Percentiles rank a stretch among this genome's conserved stretches.
Conservation (phyloP, 2,329 filamentous ascomycete genomes). For the Fusarium sp. region DNA sequence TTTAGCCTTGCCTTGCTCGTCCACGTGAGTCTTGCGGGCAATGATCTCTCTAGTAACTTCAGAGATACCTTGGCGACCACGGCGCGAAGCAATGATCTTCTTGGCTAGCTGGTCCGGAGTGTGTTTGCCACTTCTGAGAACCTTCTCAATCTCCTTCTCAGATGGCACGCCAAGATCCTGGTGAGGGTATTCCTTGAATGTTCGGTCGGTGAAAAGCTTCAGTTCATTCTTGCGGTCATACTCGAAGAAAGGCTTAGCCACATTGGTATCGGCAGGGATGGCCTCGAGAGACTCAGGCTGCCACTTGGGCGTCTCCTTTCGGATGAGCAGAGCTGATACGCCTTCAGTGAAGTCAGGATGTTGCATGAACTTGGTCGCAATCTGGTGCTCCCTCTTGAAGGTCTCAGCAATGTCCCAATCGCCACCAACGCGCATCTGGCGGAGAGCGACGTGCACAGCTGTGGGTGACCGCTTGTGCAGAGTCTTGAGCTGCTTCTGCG, state of each 20-base stretch:
- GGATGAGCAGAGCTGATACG: conserved; percentile 84
- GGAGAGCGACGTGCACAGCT: conserved; percentile 85
- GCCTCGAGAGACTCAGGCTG: conserved; percentile 80
- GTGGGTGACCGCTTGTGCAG: conserved; percentile 87
- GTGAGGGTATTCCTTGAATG: conserved; percentile 84
- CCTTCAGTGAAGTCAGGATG: conserved; percentile 94
- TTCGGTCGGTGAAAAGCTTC: conserved; percentile 71
- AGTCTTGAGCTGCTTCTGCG: conserved; percentile 80
- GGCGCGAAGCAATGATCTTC: conserved; percentile 72
- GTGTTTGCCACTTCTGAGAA: conserved; percentile 59
- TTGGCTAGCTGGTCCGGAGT: conserved; percentile 73
- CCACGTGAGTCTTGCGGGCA: conserved; percentile 70
- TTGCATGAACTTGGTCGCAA: conserved; percentile 90
- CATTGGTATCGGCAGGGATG: conserved; percentile 67
- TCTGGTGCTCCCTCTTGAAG: conserved; percentile 88
- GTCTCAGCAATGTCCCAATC: conserved; percentile 87
- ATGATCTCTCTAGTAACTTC: conserved; percentile 80
- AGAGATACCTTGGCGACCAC: conserved; percentile 77
- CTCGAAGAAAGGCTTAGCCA: conserved; percentile 79
- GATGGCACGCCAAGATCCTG: conserved; percentile 78
- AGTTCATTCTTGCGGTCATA: conserved; percentile 65
- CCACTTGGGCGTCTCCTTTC: conserved; percentile 82
- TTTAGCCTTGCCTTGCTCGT: conserved; percentile 60
- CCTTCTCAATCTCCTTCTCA: conserved; percentile 71
- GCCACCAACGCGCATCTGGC: conserved; percentile 83